These are phyloP conservation scores for Phyllostachys edulis DNA, from an alignment of 176 grass and related monocot species.

Conservation along the genomic window DNA sequence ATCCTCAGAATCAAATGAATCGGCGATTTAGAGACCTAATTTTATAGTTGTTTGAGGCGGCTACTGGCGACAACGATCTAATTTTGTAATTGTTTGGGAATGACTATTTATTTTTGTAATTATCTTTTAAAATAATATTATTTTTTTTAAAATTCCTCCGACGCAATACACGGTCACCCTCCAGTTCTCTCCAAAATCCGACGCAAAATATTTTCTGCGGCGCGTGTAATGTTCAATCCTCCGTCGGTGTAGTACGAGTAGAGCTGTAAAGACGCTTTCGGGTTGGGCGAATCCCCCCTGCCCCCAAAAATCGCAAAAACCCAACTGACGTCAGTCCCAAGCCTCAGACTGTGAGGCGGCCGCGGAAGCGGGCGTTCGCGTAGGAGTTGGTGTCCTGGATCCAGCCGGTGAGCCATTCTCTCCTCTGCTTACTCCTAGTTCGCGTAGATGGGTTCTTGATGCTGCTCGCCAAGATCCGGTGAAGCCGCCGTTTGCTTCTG, in stretches of 20 bases:
- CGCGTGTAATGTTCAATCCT: background rate
- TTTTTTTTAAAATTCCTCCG: too few relatives aligned
- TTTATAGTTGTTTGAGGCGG: too few relatives aligned
- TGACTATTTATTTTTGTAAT: too few relatives aligned
- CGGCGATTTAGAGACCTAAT: too few relatives aligned
- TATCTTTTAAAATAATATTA: too few relatives aligned
- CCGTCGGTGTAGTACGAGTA: slow-evolving; percentile 33
- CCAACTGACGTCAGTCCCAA: background rate
- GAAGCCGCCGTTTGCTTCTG: background rate
- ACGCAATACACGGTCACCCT: too few relatives aligned
- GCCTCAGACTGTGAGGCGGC: background rate
- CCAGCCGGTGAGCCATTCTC: slow-evolving; percentile 5
- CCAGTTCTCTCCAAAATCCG: background rate
- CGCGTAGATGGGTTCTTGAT: background rate
- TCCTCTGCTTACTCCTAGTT: background rate
- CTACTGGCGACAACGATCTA: too few relatives aligned
- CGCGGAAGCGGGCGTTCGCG: slow-evolving; percentile 5
- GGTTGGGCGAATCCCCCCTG: slow-evolving; percentile 37
- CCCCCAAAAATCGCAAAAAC: slow-evolving; percentile 18
- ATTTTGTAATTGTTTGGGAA: too few relatives aligned
- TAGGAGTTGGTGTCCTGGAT: background rate
- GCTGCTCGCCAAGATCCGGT: background rate
- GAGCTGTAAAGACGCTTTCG: background rate
- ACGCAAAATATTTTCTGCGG: background rate
- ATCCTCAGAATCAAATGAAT: too few relatives aligned